Percentiles rank a stretch among this genome's conserved stretches.
phyloP scores from a whole-genome alignment of 2,329 filamentous ascomycete species.

The Hawksworthiomyces lignivorus region DNA sequence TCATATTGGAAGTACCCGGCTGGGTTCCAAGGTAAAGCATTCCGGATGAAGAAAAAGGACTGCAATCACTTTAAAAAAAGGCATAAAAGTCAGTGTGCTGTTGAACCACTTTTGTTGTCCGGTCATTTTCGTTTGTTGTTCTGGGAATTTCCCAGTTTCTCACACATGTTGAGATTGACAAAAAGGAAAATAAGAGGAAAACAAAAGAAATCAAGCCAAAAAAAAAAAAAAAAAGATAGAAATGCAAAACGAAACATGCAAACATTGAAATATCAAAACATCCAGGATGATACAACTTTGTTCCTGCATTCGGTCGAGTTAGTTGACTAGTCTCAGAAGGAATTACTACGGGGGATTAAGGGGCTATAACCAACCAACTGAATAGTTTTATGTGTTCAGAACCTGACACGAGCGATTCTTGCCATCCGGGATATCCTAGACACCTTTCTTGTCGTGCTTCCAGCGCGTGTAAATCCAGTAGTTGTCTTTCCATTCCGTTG shows the following conservation, averaged over 20 bases:
- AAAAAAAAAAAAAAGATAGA: neutral
- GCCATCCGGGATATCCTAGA: conserved; percentile 7
- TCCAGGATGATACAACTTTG: conserved; percentile 49
- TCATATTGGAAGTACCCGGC: conserved; percentile 34
- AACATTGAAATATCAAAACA: conserved; percentile 16
- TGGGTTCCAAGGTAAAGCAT: conserved; percentile 42
- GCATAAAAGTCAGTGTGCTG: conserved; percentile 44
- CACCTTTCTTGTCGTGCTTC: too few species aligned
- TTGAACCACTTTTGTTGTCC: conserved; percentile 33
- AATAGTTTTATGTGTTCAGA: neutral
- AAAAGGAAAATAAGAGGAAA: conserved; percentile 12
- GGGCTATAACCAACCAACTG: conserved; percentile 9
- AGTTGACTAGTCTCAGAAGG: too few species aligned
- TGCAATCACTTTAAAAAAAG: conserved; percentile 40
- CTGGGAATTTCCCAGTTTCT: neutral
- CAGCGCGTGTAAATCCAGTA: too few species aligned
- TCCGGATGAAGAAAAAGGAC: conserved; percentile 44
- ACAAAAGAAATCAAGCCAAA: conserved; percentile 3
- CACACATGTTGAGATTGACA: conserved; percentile 12
- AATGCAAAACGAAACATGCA: neutral
- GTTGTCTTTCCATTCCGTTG: too few species aligned
- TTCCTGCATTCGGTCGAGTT: conserved; percentile 35
- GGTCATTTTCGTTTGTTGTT: conserved; percentile 3
- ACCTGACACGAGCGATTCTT: conserved; percentile 4
- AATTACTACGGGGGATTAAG: too few species aligned